A percentile compares a stretch with the other conserved stretches of the same genome.
phyloP scores from a whole-genome alignment of 106 monocot genomes.

The Triglochin maritima region DNA sequence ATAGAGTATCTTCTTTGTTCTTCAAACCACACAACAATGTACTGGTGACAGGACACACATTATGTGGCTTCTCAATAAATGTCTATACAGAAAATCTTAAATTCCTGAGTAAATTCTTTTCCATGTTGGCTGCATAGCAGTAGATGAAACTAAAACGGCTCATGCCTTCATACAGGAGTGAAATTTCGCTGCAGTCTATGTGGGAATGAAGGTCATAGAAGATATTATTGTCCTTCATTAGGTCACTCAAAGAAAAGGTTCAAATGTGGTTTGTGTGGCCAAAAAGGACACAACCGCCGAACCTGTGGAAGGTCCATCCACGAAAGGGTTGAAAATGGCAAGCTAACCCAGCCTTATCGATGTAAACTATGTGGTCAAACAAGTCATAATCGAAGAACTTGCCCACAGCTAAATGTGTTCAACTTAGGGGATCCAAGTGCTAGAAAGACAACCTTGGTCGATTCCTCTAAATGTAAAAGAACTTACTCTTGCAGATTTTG shows the following conservation, averaged over 20 bases:
- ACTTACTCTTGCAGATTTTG: slow-evolving; percentile 48
- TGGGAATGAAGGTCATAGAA: slow-evolving; percentile 73
- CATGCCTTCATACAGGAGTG: slow-evolving; percentile 36
- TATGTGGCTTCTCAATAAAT: no score
- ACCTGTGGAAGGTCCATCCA: slow-evolving; percentile 36
- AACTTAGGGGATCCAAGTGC: slow-evolving; percentile 1
- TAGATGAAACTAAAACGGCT: background rate
- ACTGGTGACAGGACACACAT: no score
- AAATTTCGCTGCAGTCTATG: slow-evolving; percentile 76
- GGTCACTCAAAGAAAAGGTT: slow-evolving; percentile 23
- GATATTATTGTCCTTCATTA: slow-evolving; percentile 48
- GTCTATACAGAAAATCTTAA: background rate
- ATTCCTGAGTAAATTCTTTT: background rate
- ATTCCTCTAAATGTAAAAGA: slow-evolving; percentile 13
- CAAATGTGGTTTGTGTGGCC: slow-evolving; percentile 50
- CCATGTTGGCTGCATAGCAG: background rate
- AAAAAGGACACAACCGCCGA: slow-evolving; percentile 53
- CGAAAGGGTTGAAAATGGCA: slow-evolving; percentile 8
- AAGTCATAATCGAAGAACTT: slow-evolving; percentile 61
- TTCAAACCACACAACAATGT: no score
- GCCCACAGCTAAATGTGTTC: slow-evolving; percentile 11
- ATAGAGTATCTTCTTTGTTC: no score
- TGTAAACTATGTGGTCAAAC: slow-evolving; percentile 43
- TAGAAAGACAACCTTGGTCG: background rate
- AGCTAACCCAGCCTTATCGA: background rate